Evolutionary conservation across 352 stramenopile genomes (phyloP).

Genomic region (Phytophthora capsici): DNA sequence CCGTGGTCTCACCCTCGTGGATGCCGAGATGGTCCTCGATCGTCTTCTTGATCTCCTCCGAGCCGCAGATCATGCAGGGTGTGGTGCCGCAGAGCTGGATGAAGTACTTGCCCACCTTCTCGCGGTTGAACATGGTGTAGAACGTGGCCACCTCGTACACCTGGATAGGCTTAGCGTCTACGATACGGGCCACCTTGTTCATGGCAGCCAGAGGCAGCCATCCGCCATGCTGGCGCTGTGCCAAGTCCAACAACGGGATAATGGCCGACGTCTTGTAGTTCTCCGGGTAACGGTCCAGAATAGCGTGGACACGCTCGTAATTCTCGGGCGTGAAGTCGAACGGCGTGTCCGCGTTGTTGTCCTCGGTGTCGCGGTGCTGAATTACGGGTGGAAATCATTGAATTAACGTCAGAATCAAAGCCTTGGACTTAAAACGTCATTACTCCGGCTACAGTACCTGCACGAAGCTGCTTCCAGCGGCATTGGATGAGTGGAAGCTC

Average conservation of each 20-base stretch:
- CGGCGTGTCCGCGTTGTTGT: slow-evolving; percentile 95
- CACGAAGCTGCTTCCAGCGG: slow-evolving; percentile 46
- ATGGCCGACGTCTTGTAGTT: slow-evolving; percentile 99
- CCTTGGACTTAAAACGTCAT: not conserved
- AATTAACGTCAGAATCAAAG: not conserved
- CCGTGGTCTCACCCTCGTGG: slow-evolving; percentile 93
- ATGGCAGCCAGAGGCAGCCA: slow-evolving; percentile 99
- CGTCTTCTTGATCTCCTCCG: slow-evolving; percentile 99
- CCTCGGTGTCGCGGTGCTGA: slow-evolving; percentile 96
- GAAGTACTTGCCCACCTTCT: slow-evolving; percentile 96
- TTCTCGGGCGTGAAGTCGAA: slow-evolving; percentile 99
- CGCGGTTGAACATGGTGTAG: slow-evolving; percentile 99
- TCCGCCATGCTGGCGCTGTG: slow-evolving; percentile 96
- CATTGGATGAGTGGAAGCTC: slow-evolving; percentile 59
- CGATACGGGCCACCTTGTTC: slow-evolving; percentile 99
- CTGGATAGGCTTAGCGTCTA: slow-evolving; percentile 95
- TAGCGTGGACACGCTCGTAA: slow-evolving; percentile 95
- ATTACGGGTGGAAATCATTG: not conserved
- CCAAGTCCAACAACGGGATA: slow-evolving; percentile 98
- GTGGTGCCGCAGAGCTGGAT: slow-evolving; percentile 99
- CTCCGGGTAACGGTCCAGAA: slow-evolving; percentile 97
- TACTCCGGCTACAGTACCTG: slow-evolving; percentile 35
- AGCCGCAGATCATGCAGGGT: slow-evolving; percentile 99
- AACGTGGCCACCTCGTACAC: slow-evolving; percentile 99
- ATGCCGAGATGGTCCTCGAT: slow-evolving; percentile 98